These are phyloP conservation scores for Cladophialophora bantiana DNA, from an alignment of 2,329 filamentous ascomycete genomes.

Conservation along the genomic window DNA sequence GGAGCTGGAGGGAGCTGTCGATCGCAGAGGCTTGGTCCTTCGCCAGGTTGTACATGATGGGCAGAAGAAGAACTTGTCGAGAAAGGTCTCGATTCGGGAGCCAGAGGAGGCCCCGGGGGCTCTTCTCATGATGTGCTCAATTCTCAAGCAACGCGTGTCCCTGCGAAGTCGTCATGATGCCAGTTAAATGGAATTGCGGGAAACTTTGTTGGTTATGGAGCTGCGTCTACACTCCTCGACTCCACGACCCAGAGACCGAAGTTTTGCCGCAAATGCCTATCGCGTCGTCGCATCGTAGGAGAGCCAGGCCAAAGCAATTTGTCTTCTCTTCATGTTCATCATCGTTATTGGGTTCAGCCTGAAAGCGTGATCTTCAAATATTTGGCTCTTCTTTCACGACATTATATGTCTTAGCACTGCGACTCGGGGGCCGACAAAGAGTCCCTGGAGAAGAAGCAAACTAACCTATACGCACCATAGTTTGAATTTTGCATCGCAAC, in stretches of 20 bases:
- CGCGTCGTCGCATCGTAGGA: no score
- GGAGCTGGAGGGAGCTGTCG: constrained; percentile 25
- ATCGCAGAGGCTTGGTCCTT: constrained; percentile 16
- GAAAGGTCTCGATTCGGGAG: constrained; percentile 29
- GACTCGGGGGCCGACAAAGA: no score
- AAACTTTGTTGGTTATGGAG: neutral
- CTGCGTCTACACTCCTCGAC: neutral
- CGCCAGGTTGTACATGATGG: constrained; percentile 51
- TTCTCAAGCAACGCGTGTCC: neutral
- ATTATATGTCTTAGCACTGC: no score
- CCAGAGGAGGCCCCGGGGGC: constrained; percentile 6
- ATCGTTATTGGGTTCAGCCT: no score
- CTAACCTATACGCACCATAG: no score
- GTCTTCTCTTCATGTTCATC: no score
- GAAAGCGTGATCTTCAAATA: no score
- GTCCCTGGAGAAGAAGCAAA: no score
- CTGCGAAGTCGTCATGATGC: neutral
- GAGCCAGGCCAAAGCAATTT: no score
- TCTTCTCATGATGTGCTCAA: constrained; percentile 19
- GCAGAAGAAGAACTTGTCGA: constrained; percentile 46
- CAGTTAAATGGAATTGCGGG: neutral
- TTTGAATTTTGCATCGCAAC: no score
- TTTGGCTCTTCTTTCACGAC: no score
- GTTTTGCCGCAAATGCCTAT: constrained; percentile 1
- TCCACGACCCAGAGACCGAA: neutral